Evolutionary conservation across 2,329 filamentous ascomycete species (phyloP).

Genomic region (Ampelomyces quisqualis): DNA sequence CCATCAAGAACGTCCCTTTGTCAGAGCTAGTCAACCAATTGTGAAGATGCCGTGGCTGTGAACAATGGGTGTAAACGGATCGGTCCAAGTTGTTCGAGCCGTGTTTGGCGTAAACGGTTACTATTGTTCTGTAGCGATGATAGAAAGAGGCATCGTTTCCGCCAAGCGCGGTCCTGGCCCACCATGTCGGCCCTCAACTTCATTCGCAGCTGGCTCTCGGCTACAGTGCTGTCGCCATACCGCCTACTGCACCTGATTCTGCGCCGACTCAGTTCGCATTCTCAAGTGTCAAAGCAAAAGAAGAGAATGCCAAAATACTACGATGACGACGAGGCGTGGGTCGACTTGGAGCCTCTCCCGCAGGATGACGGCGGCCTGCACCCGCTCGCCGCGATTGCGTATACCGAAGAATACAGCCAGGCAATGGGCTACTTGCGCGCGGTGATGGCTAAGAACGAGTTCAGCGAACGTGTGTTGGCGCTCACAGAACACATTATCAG

Average conservation of each 20-base stretch:
- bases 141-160: slow-evolving; percentile 12
- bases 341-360: slow-evolving; percentile 78
- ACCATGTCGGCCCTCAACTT: slow-evolving; percentile 17
- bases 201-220: slow-evolving; percentile 17
- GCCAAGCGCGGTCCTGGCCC: slow-evolving; percentile 19
- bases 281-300: slow-evolving; percentile 1
- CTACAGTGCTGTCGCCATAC: slow-evolving; percentile 14
- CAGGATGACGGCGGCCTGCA: slow-evolving; percentile 73
- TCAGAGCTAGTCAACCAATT: neutral
- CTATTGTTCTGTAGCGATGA: slow-evolving; percentile 21
- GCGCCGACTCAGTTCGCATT: neutral
- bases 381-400: slow-evolving; percentile 89
- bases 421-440: slow-evolving; percentile 92
- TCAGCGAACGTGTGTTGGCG: slow-evolving; percentile 72
- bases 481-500: slow-evolving; percentile 88
- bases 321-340: slow-evolving; percentile 72
- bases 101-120: slow-evolving; percentile 5
- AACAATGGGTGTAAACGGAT: neutral
- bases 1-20: too few relatives aligned
- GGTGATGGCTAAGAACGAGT: slow-evolving; percentile 85
- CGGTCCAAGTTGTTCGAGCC: neutral
- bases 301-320: slow-evolving; percentile 48
- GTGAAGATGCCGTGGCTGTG: neutral
- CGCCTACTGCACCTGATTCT: slow-evolving; percentile 10
- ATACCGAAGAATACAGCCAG: slow-evolving; percentile 85